These are phyloP conservation scores for Hygrocybe coccinea DNA, from an alignment of 768 basidiomycete genomes.

Conservation along the genomic window DNA sequence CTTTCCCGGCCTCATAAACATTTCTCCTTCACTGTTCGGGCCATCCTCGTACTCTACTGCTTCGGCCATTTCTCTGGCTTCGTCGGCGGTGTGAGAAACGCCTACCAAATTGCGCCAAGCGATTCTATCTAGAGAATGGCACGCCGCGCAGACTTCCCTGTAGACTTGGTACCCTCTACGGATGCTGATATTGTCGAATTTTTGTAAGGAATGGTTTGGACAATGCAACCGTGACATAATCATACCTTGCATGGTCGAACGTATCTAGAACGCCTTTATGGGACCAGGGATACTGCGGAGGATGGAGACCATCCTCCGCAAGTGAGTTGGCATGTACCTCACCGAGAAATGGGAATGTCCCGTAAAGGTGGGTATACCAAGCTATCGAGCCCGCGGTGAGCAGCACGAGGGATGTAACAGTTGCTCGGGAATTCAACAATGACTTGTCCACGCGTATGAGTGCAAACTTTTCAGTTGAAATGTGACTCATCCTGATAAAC, in stretches of 20 bases:
- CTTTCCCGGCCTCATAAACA: conserved; percentile 99
- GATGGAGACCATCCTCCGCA: conserved; percentile 92
- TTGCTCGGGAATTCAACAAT: conserved; percentile 62
- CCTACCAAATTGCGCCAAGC: conserved; percentile 99
- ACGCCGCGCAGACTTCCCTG: conserved; percentile 98
- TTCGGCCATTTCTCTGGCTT: conserved; percentile 87
- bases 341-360: conserved; percentile 80
- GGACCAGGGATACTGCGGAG: conserved; percentile 82
- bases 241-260: conserved; percentile 94
- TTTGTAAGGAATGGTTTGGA: conserved; percentile 11
- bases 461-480: conserved; percentile 5
- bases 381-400: conserved; percentile 85
- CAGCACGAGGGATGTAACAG: conserved; percentile 69
- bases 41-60: conserved; percentile 97
- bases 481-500: conserved; percentile 17
- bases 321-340: conserved; percentile 91
- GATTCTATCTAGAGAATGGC: conserved; percentile 98
- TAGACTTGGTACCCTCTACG: conserved; percentile 96
- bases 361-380: conserved; percentile 96
- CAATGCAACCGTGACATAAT: conserved; percentile 18
- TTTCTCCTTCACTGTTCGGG: conserved; percentile 90
- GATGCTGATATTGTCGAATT: conserved; percentile 50
- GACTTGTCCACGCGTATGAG: conserved; percentile 38
- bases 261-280: conserved; percentile 85
- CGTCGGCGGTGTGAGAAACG: conserved; percentile 92